Percentiles rank a stretch among this genome's conserved stretches.
Evolutionary conservation across 1,139 yeast species (phyloP).

Genomic region (Pichia sp.): DNA sequence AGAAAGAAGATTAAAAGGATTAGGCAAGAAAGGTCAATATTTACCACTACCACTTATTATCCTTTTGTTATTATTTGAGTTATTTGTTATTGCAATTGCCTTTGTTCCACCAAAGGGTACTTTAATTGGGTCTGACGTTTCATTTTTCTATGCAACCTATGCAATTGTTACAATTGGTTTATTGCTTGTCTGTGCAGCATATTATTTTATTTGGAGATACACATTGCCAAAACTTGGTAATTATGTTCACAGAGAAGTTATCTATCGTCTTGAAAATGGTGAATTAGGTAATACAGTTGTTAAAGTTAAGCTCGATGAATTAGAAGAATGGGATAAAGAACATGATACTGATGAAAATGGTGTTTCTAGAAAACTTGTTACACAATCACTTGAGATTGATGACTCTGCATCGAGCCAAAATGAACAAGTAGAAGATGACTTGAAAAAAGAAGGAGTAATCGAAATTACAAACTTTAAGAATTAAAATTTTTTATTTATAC

Average conservation of each 20-base stretch:
- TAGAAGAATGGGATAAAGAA: constrained; percentile 32
- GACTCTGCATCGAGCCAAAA: background rate
- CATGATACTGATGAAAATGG: constrained; percentile 15
- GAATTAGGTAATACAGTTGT: constrained; percentile 38
- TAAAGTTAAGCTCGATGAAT: constrained; percentile 31
- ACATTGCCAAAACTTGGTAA: constrained; percentile 33
- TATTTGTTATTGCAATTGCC: constrained; percentile 36
- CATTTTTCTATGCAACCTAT: constrained; percentile 30
- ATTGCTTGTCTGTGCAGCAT: constrained; percentile 30
- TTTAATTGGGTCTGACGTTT: constrained; percentile 35
- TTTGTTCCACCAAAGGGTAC: constrained; percentile 37
- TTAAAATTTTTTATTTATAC: too few relatives aligned
- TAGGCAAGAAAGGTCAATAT: constrained; percentile 28
- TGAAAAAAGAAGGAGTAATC: background rate
- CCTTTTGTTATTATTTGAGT: constrained; percentile 31
- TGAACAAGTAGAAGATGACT: background rate
- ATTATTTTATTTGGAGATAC: constrained; percentile 36
- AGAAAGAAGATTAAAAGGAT: constrained; percentile 33
- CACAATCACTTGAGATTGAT: background rate
- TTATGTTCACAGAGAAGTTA: constrained; percentile 32
- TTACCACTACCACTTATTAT: constrained; percentile 32
- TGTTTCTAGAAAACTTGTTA: constrained; percentile 6
- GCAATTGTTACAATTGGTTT: constrained; percentile 31
- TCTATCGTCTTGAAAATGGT: constrained; percentile 34
- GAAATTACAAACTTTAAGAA: background rate